Evolutionary conservation across 495 filamentous ascomycete genomes (phyloP), one percentile per base, ranked within the genome.

Genomic region (Terfezia boudieri): DNA sequence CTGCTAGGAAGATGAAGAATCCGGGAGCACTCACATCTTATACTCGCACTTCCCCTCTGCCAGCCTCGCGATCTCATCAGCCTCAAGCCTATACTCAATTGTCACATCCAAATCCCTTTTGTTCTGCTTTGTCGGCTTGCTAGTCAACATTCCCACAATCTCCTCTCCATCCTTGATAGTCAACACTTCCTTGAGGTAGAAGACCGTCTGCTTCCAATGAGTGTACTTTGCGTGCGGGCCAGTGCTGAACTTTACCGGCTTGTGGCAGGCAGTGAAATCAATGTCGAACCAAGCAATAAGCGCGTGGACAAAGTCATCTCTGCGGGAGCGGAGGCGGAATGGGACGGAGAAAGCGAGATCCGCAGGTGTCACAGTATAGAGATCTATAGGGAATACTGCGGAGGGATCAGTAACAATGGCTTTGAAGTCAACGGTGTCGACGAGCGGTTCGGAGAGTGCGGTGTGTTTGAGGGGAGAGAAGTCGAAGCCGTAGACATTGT

Each of bases 401-500:
- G 79, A 75, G n/a, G 77, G 76, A 60, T 90, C 88, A 56, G 84
- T 86, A 56, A 94, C 78, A 53, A 86, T 74, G 41, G 77, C 77
- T 65, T 84, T 84, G 69, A 80, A 67, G 64, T 88, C 83, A 46
- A 87, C 80, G 26, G 80, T 85, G 59, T 86, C 80, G 52, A 94
- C 84, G 26, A 92, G 78, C 8, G 80, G 80, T 62, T 95, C 87
- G 51, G 81, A 82, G 63, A 90, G 77, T 56, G 86, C 86, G 52
- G 79, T 84, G 55, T 77, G 69, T 68, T 86, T 83, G 75, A 98
- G 84, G 20, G 87, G 85, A 57, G 78, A 80, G 73, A 90, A 94
- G 71, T 99, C 80, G 68, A 99, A 99, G 54, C 90, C 90, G 68
- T 94, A 99, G 11, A 99, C 88, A 59, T 95, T 92, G 66, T 92